Conservation (phyloP, 2,329 filamentous ascomycete genomes). For the Grosmannia penicillata region DNA sequence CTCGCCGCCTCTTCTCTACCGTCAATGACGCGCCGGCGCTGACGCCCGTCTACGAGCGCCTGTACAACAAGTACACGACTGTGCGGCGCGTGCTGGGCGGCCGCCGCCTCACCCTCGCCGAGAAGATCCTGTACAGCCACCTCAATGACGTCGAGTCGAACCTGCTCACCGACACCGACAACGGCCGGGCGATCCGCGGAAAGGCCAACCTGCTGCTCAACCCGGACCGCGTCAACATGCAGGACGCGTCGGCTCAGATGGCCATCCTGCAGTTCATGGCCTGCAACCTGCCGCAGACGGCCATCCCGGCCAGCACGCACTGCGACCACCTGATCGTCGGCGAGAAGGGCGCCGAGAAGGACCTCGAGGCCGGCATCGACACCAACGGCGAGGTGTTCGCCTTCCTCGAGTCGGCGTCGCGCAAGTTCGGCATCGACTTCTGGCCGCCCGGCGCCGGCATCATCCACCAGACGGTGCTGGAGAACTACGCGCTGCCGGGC, state of each 20-base stretch:
- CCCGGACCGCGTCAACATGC: conserved; percentile 96
- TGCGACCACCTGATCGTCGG: conserved; percentile 99
- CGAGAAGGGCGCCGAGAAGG: conserved; percentile 73
- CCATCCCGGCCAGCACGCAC: conserved; percentile 93
- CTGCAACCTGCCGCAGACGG: conserved; percentile 75
- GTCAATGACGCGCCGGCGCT: conserved; percentile 22
- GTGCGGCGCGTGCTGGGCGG: conserved; percentile 58
- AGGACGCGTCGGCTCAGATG: conserved; percentile 98
- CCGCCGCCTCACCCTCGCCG: conserved; percentile 66
- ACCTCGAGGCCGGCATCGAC: conserved; percentile 71
- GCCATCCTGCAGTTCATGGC: conserved; percentile 97
- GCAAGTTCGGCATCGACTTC: conserved; percentile 88
- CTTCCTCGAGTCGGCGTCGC: conserved; percentile 84
- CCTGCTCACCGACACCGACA: conserved; percentile 65
- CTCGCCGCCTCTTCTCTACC: conserved; percentile 21
- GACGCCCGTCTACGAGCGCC: conserved; percentile 66
- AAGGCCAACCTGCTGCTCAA: conserved; percentile 91
- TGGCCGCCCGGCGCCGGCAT: conserved; percentile 91
- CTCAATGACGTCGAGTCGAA: conserved; percentile 81
- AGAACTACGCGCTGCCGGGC: conserved; percentile 95
- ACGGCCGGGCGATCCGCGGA: conserved; percentile 72
- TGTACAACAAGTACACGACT: conserved; percentile 60
- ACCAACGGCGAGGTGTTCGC: conserved; percentile 96
- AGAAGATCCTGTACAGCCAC: conserved; percentile 98
- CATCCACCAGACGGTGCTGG: conserved; percentile 93